These are phyloP conservation scores for Pythium dissotocum DNA, from an alignment of 352 stramenopile genomes.

Conservation along the genomic window DNA sequence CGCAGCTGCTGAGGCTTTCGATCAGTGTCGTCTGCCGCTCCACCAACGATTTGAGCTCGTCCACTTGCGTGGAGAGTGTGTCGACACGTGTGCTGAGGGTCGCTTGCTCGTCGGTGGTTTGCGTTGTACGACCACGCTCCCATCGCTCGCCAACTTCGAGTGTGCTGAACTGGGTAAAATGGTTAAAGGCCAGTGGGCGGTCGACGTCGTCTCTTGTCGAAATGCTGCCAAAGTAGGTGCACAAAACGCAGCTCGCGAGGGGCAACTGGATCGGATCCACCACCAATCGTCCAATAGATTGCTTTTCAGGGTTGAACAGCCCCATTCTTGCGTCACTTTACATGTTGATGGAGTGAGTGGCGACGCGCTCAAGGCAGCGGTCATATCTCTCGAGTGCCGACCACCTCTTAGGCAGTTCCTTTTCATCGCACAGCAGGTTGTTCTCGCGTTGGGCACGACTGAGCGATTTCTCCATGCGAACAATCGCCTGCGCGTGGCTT, in stretches of 20 bases:
- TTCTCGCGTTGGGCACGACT: background rate
- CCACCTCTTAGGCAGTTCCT: too few relatives aligned
- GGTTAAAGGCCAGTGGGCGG: background rate
- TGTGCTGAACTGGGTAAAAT: background rate
- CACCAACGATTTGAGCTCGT: background rate
- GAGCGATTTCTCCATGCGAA: background rate
- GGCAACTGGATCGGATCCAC: too few relatives aligned
- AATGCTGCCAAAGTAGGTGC: too few relatives aligned
- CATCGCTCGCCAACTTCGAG: background rate
- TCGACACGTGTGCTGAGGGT: background rate
- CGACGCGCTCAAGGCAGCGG: too few relatives aligned
- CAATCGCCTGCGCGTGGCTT: background rate
- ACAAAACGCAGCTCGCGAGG: too few relatives aligned
- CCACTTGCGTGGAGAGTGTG: background rate
- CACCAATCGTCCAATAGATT: too few relatives aligned
- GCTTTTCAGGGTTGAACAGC: too few relatives aligned
- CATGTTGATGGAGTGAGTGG: too few relatives aligned
- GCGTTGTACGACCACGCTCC: background rate
- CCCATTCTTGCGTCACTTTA: too few relatives aligned
- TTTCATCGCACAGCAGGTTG: background rate
- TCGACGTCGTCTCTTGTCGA: too few relatives aligned
- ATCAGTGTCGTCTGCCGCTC: background rate
- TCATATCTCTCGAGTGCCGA: too few relatives aligned
- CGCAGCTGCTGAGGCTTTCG: background rate
- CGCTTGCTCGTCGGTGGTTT: background rate